These are phyloP conservation scores for Diaporthe batatas DNA, from an alignment of 2,329 filamentous ascomycete genomes.

Conservation along the genomic window DNA sequence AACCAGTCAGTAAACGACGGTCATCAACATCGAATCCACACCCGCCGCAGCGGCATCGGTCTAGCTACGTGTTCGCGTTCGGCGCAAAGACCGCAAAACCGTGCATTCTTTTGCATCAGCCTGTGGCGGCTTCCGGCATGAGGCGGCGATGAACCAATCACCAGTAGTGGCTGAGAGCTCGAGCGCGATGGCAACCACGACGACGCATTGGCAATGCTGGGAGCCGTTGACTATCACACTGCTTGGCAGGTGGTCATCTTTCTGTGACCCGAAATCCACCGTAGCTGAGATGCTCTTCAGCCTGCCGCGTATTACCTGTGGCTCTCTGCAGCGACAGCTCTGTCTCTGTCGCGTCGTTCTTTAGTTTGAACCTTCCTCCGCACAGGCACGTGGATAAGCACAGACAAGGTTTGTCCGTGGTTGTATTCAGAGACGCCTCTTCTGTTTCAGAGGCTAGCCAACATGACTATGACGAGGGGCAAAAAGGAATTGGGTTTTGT, in stretches of 20 bases:
- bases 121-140: conserved; percentile 22
- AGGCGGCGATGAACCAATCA: conserved; percentile 25
- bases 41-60: not conserved
- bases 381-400: conserved; percentile 24
- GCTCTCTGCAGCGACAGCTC: not conserved
- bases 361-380: not conserved
- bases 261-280: not conserved
- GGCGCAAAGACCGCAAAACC: conserved; percentile 7
- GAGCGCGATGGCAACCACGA: conserved; percentile 7
- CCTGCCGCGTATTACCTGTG: not conserved
- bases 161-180: not conserved
- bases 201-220: conserved; percentile 29
- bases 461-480: not conserved
- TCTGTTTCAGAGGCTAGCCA: conserved; percentile 20
- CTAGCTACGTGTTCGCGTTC: conserved; percentile 30
- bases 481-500: not conserved
- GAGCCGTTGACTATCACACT: conserved; percentile 33
- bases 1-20: not conserved
- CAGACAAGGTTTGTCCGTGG: conserved; percentile 20
- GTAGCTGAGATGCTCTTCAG: not conserved
- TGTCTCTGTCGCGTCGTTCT: not conserved
- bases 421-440: not conserved
- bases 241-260: not conserved
- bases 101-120: conserved; percentile 18
- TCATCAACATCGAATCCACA: conserved; percentile 23